Evolutionary conservation across 2,329 filamentous ascomycete genomes (phyloP), one percentile per base, ranked within the genome.

Genomic region (Mollisia scopiformis): DNA sequence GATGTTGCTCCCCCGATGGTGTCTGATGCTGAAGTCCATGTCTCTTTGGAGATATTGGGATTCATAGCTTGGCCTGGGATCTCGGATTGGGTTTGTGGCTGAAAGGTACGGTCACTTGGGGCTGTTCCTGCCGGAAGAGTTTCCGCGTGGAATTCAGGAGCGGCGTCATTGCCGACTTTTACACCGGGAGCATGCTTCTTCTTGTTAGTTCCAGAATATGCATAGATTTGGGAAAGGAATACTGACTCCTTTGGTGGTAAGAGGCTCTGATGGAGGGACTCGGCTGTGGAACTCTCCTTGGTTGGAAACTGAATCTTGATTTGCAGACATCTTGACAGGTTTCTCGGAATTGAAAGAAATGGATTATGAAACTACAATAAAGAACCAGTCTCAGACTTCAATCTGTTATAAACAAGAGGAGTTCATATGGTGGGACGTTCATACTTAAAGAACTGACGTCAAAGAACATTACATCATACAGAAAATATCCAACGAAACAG

Each of bases 121-220:
- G 89, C 89, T 3, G 84, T 84, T 61, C 89, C 89, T 0, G 88
- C 75, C 0, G 87, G 81, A 35, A 86, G 75, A 1, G 80, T 82
- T 72, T 92, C 66, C 25, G 84, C 82, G 68, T 82, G 78, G 78
- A 90, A 92, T 70, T 90, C 88, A 21, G 85, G 85, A 13, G 75
- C 71, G 25, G 77, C 76, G 56, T 88, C 86, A 66, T 86, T 84
- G 69, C 84, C 84, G 59, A 85, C 81, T 62, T 84, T 81, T 67
- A 81, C 78, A 55, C 88, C 88, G 3, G 83, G 82, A 71, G 86
- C 80, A 74, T 92, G 88, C 87, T 90, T 8, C 66, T 33, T n/a
- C 33, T 46, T 57, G 47, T 67, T 57, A 66, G 64, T n/a, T n/a
- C n/a, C 37, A 52, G 58, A 58, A 0, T 77, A 75, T 6, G 70